A percentile compares a stretch with the other conserved stretches of the same genome.
phyloP scores from a whole-genome alignment of 2,329 filamentous ascomycete genomes.

The Aureobasidium namibiae region DNA sequence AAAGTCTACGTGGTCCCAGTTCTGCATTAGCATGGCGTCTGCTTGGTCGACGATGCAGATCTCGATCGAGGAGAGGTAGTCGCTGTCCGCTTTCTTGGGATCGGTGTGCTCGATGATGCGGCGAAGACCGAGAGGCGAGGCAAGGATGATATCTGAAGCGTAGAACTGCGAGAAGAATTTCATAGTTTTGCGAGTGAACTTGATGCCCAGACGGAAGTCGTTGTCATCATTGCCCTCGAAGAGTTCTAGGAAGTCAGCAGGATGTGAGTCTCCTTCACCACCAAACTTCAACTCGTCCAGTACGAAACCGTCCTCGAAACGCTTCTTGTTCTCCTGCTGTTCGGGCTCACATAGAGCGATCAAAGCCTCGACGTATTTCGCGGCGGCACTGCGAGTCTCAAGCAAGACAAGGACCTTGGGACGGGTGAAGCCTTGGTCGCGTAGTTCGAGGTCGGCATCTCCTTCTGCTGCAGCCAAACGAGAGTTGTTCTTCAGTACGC shows the following conservation, averaged over 20 bases:
- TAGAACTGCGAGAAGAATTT: conserved; percentile 96
- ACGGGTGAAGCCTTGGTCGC: conserved; percentile 91
- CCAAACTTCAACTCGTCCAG: conserved; percentile 61
- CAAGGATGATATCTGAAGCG: conserved; percentile 89
- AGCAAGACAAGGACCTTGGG: conserved; percentile 88
- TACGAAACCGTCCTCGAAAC: conserved; percentile 78
- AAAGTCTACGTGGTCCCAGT: conserved; percentile 92
- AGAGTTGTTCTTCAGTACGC: conserved; percentile 85
- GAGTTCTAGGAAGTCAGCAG: conserved; percentile 78
- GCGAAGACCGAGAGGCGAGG: conserved; percentile 79
- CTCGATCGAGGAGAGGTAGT: conserved; percentile 92
- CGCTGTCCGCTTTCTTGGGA: conserved; percentile 64
- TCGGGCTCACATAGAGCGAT: conserved; percentile 69
- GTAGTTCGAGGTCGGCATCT: conserved; percentile 58
- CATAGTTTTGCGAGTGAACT: conserved; percentile 91
- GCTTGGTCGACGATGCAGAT: conserved; percentile 84
- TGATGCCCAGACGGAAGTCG: conserved; percentile 91
- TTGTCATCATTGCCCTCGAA: conserved; percentile 96
- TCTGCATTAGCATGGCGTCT: conserved; percentile 92
- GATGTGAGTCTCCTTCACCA: conserved; percentile 52
- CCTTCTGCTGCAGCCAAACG: conserved; percentile 59
- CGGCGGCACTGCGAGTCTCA: conserved; percentile 80
- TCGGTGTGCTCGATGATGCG: conserved; percentile 80
- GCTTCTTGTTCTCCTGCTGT: conserved; percentile 89
- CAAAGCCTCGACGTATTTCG: conserved; percentile 68